These are phyloP conservation scores for Cystobasidiaceae sp. DNA, from an alignment of 1,284 basidiomycete genomes.

Conservation along the genomic window DNA sequence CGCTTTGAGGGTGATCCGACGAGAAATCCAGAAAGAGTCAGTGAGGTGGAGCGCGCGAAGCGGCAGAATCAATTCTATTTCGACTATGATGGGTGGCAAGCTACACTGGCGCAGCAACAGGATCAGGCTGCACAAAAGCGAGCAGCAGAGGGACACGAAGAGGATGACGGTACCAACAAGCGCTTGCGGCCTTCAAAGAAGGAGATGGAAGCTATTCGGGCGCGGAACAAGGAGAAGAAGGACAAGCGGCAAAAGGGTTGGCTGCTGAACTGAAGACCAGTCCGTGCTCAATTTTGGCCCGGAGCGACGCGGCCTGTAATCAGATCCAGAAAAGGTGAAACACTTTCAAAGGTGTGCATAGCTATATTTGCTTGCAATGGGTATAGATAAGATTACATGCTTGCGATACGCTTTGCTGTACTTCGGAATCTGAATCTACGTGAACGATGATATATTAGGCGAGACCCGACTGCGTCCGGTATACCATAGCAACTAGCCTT, in stretches of 20 bases:
- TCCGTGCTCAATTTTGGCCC: no score
- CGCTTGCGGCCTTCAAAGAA: slow-evolving; percentile 11
- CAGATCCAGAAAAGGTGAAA: no score
- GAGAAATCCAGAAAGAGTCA: slow-evolving; percentile 39
- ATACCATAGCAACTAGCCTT: no score
- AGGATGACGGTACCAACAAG: slow-evolving; percentile 2
- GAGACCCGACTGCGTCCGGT: no score
- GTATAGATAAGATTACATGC: no score
- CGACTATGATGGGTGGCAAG: slow-evolving; percentile 27
- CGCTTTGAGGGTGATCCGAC: slow-evolving; percentile 38
- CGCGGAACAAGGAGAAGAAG: slow-evolving; percentile 30
- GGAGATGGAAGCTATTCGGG: slow-evolving; percentile 25
- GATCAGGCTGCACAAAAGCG: slow-evolving; percentile 11
- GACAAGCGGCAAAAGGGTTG: slow-evolving; percentile 30
- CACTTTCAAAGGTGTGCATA: no score
- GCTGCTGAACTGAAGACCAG: slow-evolving; percentile 5
- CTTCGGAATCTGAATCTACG: no score
- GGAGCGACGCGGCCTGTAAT: no score
- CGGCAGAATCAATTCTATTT: slow-evolving; percentile 41
- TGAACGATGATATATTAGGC: no score
- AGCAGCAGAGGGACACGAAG: slow-evolving; percentile 4
- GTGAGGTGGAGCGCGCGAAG: slow-evolving; percentile 34
- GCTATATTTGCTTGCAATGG: no score
- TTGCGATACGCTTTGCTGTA: no score
- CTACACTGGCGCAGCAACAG: slow-evolving; percentile 22